These are phyloP conservation scores for Thyridium curvatum DNA, from an alignment of 2,329 filamentous ascomycete genomes.

Conservation along the genomic window DNA sequence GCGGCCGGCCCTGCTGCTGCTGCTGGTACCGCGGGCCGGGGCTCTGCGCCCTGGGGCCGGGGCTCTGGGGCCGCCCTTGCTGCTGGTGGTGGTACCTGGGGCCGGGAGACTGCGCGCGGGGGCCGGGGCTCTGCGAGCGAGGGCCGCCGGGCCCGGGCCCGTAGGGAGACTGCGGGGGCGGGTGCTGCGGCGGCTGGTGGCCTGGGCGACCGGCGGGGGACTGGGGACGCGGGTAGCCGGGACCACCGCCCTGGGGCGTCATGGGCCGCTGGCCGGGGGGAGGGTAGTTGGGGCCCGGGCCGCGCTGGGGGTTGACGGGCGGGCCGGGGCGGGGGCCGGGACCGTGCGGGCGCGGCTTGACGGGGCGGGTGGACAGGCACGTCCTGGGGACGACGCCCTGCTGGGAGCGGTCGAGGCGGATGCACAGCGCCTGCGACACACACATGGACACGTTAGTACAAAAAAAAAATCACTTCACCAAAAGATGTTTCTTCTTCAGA, in stretches of 20 bases:
- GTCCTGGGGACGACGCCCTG: conserved; percentile 93
- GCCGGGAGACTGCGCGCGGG: conserved; percentile 38
- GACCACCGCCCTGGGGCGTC: conserved; percentile 27
- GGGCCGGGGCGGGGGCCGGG: conserved; percentile 40
- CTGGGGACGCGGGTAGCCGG: conserved; percentile 23
- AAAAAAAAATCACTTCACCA: no score
- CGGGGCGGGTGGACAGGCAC: conserved; percentile 84
- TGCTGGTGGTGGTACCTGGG: conserved; percentile 25
- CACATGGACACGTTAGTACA: no score
- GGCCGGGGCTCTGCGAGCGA: conserved; percentile 22
- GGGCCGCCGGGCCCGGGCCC: conserved; percentile 24
- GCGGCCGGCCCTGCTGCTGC: neutral
- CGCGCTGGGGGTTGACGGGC: conserved; percentile 40
- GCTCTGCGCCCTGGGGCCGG: conserved; percentile 12
- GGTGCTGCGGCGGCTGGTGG: conserved; percentile 24
- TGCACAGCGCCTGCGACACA: conserved; percentile 88
- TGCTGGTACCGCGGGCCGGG: neutral
- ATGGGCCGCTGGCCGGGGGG: conserved; percentile 28
- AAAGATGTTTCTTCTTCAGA: conserved; percentile 24
- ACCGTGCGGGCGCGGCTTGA: conserved; percentile 68
- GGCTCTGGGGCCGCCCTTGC: conserved; percentile 31
- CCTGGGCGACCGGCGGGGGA: conserved; percentile 18
- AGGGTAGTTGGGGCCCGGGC: conserved; percentile 23
- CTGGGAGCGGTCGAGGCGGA: conserved; percentile 79
- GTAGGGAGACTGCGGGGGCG: conserved; percentile 35